Evolutionary conservation across 345 rosid genomes (phyloP).

Genomic region (Aquilaria sinensis): DNA sequence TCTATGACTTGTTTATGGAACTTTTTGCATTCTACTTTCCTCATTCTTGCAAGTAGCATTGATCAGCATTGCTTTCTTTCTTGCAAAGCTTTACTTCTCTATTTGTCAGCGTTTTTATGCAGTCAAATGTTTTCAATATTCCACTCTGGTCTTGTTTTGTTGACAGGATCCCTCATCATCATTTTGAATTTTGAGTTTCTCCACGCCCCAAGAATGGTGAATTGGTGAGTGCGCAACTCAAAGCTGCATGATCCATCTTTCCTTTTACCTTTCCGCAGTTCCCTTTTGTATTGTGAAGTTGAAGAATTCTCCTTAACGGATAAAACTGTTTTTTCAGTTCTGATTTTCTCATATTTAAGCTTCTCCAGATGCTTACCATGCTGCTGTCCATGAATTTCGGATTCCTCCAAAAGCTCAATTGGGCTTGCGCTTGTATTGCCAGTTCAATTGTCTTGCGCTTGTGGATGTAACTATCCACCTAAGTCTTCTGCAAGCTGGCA

Average conservation of each 20-base stretch:
- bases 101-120: neutral
- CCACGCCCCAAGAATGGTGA: constrained; percentile 59
- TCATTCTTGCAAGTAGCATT: neutral
- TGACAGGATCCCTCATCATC: constrained; percentile 62
- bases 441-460: constrained; percentile 78
- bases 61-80: no score
- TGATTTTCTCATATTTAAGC: constrained; percentile 28
- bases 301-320: neutral
- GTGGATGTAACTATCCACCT: constrained; percentile 78
- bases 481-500: constrained; percentile 55
- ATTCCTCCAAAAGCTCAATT: constrained; percentile 90
- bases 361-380: constrained; percentile 48
- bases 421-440: constrained; percentile 94
- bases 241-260: neutral
- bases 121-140: no score
- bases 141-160: neutral
- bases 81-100: neutral
- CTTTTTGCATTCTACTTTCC: neutral
- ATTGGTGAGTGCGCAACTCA: constrained; percentile 30
- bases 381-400: constrained; percentile 79
- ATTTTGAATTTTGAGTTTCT: constrained; percentile 88
- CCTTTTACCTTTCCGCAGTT: neutral
- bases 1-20: no score
- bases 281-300: neutral
- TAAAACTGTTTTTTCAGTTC: constrained; percentile 30